Conservation (phyloP, 208 protist species). For the Trypanosoma scelopori region DNA sequence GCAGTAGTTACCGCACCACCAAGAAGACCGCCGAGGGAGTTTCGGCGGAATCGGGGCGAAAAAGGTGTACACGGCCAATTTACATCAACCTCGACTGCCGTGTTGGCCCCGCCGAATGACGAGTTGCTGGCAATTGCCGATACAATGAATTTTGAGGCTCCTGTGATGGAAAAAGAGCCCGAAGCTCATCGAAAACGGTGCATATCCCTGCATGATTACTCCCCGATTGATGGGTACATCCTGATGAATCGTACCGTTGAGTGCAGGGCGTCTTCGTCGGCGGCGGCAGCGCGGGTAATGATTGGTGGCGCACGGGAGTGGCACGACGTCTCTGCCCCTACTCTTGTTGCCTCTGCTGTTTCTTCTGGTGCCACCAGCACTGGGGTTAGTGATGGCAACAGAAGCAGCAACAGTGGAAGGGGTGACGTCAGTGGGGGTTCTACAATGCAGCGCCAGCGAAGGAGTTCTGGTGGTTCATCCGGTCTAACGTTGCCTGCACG, state of each 20-base stretch:
- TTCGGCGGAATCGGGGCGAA: not conserved
- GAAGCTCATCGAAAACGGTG: not conserved
- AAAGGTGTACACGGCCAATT: not conserved
- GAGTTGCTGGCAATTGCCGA: not conserved
- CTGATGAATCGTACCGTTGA: not conserved
- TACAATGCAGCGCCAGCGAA: not conserved
- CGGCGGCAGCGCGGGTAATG: not conserved
- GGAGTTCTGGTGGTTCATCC: not conserved
- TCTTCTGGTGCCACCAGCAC: not conserved
- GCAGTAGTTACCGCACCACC: slow-evolving; percentile 33
- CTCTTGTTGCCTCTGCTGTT: not conserved
- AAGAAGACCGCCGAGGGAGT: not conserved
- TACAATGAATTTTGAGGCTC: not conserved
- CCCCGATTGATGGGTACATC: not conserved
- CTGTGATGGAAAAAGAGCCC: not conserved
- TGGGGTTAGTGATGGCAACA: not conserved
- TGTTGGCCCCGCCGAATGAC: not conserved
- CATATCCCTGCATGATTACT: not conserved
- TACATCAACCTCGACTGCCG: not conserved
- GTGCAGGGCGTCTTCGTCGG: no score
- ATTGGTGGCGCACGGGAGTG: not conserved
- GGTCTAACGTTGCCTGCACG: not conserved
- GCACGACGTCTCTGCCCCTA: not conserved
- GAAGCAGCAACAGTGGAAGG: not conserved
- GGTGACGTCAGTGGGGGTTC: not conserved